Base-by-base conservation (phyloP, 768 basidiomycete species). In the Tremella yokohamensis region DNA sequence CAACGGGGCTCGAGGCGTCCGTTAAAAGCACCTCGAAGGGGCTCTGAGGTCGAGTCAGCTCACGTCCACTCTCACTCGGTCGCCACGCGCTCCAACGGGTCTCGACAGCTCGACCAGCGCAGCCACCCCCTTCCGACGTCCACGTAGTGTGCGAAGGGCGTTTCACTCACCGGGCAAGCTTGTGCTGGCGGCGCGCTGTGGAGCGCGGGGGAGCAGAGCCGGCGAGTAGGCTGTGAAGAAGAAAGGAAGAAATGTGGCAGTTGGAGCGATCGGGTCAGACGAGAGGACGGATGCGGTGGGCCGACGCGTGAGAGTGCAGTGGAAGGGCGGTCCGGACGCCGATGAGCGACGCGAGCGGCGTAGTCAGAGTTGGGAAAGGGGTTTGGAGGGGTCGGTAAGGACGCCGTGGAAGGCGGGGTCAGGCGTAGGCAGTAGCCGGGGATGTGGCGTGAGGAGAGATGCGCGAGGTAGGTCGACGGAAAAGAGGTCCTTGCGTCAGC, bases 121-220 rank as follows among this genome's bases (percentile, higher is more conserved):
- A 22, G 59, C 57, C 62, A 61, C 61, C 62, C 55, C 65, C 62
- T 64, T 64, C 58, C 44, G 53, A 63, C 57, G 51, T 24, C 22
- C 39, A 22, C 42, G 42, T 45, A 45, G n/a, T 18, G n/a, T n/a
- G 37, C 24, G 26, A 49, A 63, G 49, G 20, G 53, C 29, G 51
- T 40, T 52, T 25, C 42, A 58, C 62, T 63, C 25, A 63, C 65
- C 47, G 34, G 48, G 18, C 51, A 20, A 22, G 22, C n/a, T n/a
- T n/a, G n/a, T 22, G n/a, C 42, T 45, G 42, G 22, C 42, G 22
- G 22, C n/a, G 42, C 15, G 42, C 42, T 24, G 25, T 40, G 44
- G 47, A 49, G 49, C 47, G 42, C n/a, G 22, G 54, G 29, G n/a
- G 39, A 45, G 24, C 29, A 50, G 48, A 25, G 40, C 40, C 19